Evolutionary conservation across 225 moss, liverwort and hornwort genomes (phyloP).

Genomic region (Ulota crispa): DNA sequence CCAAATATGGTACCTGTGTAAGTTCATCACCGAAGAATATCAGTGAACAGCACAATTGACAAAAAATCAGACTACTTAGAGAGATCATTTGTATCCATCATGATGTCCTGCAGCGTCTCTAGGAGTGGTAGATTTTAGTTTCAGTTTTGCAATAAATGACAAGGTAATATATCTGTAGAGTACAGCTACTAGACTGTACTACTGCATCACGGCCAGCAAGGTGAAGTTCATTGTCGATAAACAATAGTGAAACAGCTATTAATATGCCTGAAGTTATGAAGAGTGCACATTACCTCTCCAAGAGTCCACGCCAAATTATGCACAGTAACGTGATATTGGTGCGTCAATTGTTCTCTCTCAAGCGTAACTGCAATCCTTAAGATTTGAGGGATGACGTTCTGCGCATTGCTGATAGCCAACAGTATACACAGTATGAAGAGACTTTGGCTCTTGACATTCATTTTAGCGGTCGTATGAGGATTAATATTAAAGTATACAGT

Average conservation of each 20-base stretch:
- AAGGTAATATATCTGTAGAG: not conserved
- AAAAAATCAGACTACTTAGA: not conserved
- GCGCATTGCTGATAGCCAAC: slow-evolving; percentile 64
- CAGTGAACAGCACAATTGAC: slow-evolving; percentile 5
- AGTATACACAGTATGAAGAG: slow-evolving; percentile 78
- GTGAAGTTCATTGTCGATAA: not conserved
- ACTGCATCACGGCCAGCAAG: not conserved
- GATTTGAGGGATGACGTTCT: slow-evolving; percentile 75
- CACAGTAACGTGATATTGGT: slow-evolving; percentile 52
- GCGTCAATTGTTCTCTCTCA: slow-evolving; percentile 48
- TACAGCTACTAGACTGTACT: not conserved
- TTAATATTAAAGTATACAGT: slow-evolving; percentile 73
- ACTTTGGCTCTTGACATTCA: slow-evolving; percentile 61
- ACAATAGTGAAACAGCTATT: not conserved
- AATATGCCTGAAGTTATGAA: slow-evolving; percentile 4
- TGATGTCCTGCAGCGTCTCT: slow-evolving; percentile 11
- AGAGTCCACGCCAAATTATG: slow-evolving; percentile 59
- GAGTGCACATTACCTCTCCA: slow-evolving; percentile 62
- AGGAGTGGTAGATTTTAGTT: not conserved
- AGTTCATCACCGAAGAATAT: slow-evolving; percentile 7
- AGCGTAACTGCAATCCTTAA: slow-evolving; percentile 24
- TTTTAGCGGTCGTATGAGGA: slow-evolving; percentile 39
- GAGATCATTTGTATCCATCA: not conserved
- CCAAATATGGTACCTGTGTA: slow-evolving; percentile 72
- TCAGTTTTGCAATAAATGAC: not conserved